A percentile compares a stretch with the other conserved stretches of the same genome.
Conservation (phyloP, 495 filamentous ascomycete species). For the Aspergillus saccharolyticus region DNA sequence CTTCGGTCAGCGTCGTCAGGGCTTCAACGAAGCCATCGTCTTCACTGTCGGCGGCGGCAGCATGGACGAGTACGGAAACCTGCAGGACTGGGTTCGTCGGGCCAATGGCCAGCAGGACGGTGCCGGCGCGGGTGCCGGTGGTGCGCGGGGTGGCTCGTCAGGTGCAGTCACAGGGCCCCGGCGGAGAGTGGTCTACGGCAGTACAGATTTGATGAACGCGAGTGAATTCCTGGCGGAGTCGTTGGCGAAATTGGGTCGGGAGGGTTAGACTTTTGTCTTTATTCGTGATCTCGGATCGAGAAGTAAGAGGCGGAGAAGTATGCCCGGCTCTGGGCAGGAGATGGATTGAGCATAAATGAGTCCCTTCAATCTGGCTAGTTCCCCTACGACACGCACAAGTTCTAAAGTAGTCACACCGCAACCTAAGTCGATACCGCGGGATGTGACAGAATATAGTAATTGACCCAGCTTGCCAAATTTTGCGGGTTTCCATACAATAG, state of each 20-base stretch:
- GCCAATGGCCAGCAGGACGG: conserved; percentile 52
- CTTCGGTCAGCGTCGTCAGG: conserved; percentile 90
- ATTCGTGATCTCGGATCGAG: too few species aligned
- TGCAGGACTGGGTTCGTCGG: conserved; percentile 91
- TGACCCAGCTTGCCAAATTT: too few species aligned
- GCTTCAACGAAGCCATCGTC: conserved; percentile 91
- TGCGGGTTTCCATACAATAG: too few species aligned
- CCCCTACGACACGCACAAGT: too few species aligned
- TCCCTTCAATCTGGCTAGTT: too few species aligned
- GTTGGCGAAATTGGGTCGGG: conserved; percentile 70
- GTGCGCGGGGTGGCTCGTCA: conserved; percentile 25
- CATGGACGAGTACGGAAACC: conserved; percentile 98
- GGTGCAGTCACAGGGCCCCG: conserved; percentile 32
- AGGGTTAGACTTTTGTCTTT: too few species aligned
- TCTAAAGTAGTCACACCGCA: too few species aligned
- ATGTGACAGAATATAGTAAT: too few species aligned
- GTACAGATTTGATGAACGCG: conserved; percentile 89
- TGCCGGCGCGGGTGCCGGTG: conserved; percentile 43
- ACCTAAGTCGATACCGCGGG: too few species aligned
- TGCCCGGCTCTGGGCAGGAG: too few species aligned
- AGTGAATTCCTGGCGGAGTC: conserved; percentile 79
- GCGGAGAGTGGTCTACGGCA: conserved; percentile 88
- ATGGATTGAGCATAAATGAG: too few species aligned
- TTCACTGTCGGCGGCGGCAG: conserved; percentile 96
- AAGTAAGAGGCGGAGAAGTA: too few species aligned